phyloP scores from a whole-genome alignment of 441 rosid species.

The Gossypium aridum region DNA sequence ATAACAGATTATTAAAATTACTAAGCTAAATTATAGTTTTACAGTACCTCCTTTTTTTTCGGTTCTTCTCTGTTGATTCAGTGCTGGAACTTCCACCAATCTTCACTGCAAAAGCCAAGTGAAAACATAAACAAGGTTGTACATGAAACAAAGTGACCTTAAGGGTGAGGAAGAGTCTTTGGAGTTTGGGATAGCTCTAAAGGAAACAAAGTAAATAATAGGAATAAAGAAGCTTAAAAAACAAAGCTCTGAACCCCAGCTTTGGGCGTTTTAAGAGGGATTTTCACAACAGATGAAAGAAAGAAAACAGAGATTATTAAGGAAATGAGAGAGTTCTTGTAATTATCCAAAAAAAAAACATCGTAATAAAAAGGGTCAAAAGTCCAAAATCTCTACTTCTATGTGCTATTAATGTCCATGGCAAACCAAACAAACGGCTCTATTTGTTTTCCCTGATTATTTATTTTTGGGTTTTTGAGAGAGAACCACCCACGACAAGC shows the following conservation, averaged over 20 bases:
- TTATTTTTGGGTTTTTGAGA: too few species aligned
- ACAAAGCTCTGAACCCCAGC: not conserved
- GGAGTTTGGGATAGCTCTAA: too few species aligned
- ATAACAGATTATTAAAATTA: not conserved
- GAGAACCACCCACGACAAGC: too few species aligned
- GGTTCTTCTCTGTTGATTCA: constrained; percentile 1
- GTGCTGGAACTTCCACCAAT: constrained; percentile 8
- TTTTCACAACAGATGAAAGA: not conserved
- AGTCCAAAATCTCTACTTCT: constrained; percentile 21
- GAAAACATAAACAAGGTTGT: not conserved
- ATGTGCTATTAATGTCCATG: constrained; percentile 31
- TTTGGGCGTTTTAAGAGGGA: not conserved
- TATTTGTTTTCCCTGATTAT: not conserved
- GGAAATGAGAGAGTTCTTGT: constrained; percentile 12
- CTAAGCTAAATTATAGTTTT: not conserved
- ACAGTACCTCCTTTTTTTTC: not conserved
- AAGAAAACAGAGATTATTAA: constrained; percentile 13
- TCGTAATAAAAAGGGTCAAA: constrained; percentile 13
- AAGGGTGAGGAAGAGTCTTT: not conserved
- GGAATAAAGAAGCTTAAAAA: not conserved
- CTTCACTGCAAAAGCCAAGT: constrained; percentile 16
- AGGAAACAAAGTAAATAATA: not conserved
- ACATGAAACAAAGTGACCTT: not conserved
- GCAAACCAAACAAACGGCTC: constrained; percentile 23
- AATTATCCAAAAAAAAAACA: constrained; percentile 10